Conservation (phyloP, 2,329 filamentous ascomycete species). For the Stagonosporopsis chrysanthemi region DNA sequence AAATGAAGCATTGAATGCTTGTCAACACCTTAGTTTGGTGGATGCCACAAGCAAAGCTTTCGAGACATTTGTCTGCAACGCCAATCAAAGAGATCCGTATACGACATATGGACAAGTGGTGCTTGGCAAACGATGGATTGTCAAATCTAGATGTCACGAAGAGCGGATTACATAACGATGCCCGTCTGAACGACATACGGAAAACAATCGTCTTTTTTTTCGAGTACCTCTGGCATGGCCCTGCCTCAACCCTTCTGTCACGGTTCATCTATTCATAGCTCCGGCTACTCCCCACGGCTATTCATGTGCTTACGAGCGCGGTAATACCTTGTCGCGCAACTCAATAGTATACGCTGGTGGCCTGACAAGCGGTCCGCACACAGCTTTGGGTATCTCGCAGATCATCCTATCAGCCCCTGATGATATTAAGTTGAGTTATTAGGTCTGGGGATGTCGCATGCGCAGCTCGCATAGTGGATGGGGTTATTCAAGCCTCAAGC, state of each 20-base stretch:
- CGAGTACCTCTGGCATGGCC: background rate
- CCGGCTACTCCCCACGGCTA: background rate
- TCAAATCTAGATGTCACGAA: background rate
- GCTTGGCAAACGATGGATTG: constrained; percentile 7
- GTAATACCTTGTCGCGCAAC: constrained; percentile 10
- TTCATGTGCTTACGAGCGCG: constrained; percentile 28
- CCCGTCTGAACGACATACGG: background rate
- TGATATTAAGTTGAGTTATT: constrained; percentile 8
- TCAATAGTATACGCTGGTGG: constrained; percentile 29
- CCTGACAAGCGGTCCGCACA: constrained; percentile 27
- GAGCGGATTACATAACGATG: background rate
- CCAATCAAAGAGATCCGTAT: background rate
- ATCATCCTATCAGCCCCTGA: constrained; percentile 2
- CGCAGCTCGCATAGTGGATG: constrained; percentile 30
- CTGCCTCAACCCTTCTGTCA: constrained; percentile 4
- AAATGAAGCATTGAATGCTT: too few relatives aligned
- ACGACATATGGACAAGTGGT: background rate
- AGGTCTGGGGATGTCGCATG: constrained; percentile 30
- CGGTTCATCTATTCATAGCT: constrained; percentile 23
- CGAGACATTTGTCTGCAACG: background rate
- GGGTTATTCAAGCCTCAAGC: constrained; percentile 26
- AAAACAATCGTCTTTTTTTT: background rate
- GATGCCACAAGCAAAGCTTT: too few relatives aligned
- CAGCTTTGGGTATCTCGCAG: background rate
- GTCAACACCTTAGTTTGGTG: background rate